phyloP scores from a whole-genome alignment of 1,139 yeast genomes.

The Pichia sp. region DNA sequence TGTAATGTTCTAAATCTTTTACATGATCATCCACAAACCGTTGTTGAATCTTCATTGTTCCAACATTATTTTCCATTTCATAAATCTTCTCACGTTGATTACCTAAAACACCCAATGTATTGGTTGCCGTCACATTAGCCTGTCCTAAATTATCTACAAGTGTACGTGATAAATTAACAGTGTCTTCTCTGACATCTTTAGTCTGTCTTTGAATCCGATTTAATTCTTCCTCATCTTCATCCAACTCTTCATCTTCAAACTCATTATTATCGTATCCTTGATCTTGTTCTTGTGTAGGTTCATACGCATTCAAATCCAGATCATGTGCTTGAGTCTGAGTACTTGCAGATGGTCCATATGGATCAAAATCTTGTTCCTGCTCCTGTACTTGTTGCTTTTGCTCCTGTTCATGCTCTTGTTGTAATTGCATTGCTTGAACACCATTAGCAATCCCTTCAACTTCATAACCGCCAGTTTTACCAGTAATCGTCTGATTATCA shows the following conservation, averaged over 20 bases:
- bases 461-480: background rate
- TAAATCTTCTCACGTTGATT: conserved; percentile 83
- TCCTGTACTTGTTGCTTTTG: conserved; percentile 5
- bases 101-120: conserved; percentile 87
- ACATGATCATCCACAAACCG: conserved; percentile 81
- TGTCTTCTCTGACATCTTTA: conserved; percentile 59
- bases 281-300: conserved; percentile 23
- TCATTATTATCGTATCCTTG: conserved; percentile 23
- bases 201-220: conserved; percentile 80
- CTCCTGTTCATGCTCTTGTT: conserved; percentile 6
- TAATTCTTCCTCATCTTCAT: conserved; percentile 76
- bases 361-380: conserved; percentile 15
- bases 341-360: conserved; percentile 16
- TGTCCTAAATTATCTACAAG: conserved; percentile 84
- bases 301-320: conserved; percentile 27
- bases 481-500: conserved; percentile 5
- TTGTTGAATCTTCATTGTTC: conserved; percentile 76
- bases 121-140: conserved; percentile 86
- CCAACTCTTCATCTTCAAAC: conserved; percentile 56
- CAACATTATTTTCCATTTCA: conserved; percentile 70
- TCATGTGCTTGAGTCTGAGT: conserved; percentile 17
- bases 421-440: conserved; percentile 16
- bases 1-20: conserved; percentile 68
- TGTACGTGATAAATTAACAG: conserved; percentile 79
- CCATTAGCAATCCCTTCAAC: conserved; percentile 7